Evolutionary conservation across 495 filamentous ascomycete species (phyloP).

Genomic region (Penicillium pancosmium): DNA sequence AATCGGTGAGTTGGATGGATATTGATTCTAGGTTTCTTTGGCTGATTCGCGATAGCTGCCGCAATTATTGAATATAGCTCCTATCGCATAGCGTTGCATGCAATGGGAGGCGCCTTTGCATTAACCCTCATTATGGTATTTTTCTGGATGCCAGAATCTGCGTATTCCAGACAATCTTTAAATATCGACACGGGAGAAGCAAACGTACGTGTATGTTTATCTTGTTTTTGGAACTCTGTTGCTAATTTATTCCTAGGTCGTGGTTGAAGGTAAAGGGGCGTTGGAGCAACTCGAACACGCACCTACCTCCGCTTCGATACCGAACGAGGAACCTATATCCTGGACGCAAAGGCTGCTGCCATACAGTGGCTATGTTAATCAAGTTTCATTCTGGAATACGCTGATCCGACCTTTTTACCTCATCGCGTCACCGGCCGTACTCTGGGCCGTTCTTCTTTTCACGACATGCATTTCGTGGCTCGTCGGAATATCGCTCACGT

Average conservation of each 20-base stretch:
- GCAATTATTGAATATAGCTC: slow-evolving; percentile 37
- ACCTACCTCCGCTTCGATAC: slow-evolving; percentile 1
- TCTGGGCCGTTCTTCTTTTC: slow-evolving; percentile 45
- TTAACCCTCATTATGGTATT: slow-evolving; percentile 39
- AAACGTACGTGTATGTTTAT: slow-evolving; percentile 18
- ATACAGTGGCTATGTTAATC: slow-evolving; percentile 41
- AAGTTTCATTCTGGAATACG: slow-evolving; percentile 42
- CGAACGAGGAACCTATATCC: slow-evolving; percentile 13
- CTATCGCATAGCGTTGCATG: slow-evolving; percentile 35
- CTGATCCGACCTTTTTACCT: slow-evolving; percentile 46
- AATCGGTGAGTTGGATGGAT: slow-evolving; percentile 32
- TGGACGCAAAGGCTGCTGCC: slow-evolving; percentile 36
- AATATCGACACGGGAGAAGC: slow-evolving; percentile 42
- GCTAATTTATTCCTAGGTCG: slow-evolving; percentile 8
- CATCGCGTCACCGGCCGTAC: slow-evolving; percentile 42
- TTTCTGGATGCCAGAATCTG: slow-evolving; percentile 50
- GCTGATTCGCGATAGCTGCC: slow-evolving; percentile 24
- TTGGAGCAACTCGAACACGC: slow-evolving; percentile 34
- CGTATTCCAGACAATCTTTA: slow-evolving; percentile 36
- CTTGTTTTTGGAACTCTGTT: neutral
- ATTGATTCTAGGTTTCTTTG: neutral
- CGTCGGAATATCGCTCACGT: slow-evolving; percentile 44
- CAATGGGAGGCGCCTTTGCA: slow-evolving; percentile 46
- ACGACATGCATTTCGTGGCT: slow-evolving; percentile 52
- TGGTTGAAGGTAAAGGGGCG: slow-evolving; percentile 24